These are phyloP conservation scores for Tylopilus vinaceipallidus DNA, from an alignment of 768 basidiomycete species.

Conservation along the genomic window DNA sequence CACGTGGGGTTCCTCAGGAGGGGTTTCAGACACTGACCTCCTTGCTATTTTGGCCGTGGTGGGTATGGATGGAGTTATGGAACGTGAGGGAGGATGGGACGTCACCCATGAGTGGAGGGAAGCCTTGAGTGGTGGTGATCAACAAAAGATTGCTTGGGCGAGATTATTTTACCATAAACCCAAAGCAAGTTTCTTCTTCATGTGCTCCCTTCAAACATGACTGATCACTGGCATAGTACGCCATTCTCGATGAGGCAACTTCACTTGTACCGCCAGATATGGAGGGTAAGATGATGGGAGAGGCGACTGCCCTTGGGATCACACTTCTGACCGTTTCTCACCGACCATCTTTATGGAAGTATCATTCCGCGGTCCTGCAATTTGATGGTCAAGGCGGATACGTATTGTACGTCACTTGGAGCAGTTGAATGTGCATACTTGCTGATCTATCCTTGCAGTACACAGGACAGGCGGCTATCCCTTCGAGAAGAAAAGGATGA, in stretches of 20 bases:
- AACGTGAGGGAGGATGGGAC: slow-evolving; percentile 97
- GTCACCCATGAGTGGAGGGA: slow-evolving; percentile 90
- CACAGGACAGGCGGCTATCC: slow-evolving; percentile 83
- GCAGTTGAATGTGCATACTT: not conserved
- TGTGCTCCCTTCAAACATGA: not conserved
- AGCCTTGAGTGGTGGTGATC: slow-evolving; percentile 89
- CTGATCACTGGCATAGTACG: slow-evolving; percentile 58
- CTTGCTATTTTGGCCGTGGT: slow-evolving; percentile 70
- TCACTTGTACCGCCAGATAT: slow-evolving; percentile 90
- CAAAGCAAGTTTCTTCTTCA: slow-evolving; percentile 50
- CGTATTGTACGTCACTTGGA: slow-evolving; percentile 67
- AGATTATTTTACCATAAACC: slow-evolving; percentile 93
- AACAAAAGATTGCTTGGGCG: slow-evolving; percentile 97
- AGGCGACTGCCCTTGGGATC: slow-evolving; percentile 82
- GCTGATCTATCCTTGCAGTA: slow-evolving; percentile 44
- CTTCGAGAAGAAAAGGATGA: slow-evolving; percentile 94
- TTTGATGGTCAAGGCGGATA: slow-evolving; percentile 96
- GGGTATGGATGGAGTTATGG: slow-evolving; percentile 82
- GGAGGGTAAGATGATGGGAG: slow-evolving; percentile 94
- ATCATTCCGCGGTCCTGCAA: slow-evolving; percentile 85
- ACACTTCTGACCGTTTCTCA: slow-evolving; percentile 95
- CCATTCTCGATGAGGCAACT: slow-evolving; percentile 95
- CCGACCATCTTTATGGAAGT: slow-evolving; percentile 91
- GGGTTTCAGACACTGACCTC: slow-evolving; percentile 73
- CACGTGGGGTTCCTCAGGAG: slow-evolving; percentile 42